Percentiles rank a stretch among this genome's conserved stretches.
Conservation (phyloP, 2,329 filamentous ascomycete species). For the Bipolaris gigantea region DNA sequence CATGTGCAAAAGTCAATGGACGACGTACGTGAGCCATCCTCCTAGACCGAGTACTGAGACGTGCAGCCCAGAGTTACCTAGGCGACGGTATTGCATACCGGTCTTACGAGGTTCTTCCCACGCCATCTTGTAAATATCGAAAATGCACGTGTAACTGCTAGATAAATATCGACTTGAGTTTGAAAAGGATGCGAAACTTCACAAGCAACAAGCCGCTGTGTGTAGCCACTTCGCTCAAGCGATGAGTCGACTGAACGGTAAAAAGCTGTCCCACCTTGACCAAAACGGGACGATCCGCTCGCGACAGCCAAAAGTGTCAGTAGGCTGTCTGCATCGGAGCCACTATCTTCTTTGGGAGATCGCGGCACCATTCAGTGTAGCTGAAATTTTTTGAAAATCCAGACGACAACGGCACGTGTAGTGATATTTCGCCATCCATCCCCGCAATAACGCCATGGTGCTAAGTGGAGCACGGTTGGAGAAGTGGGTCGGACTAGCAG, state of each 20-base stretch:
- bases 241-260: neutral
- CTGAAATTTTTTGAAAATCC: neutral
- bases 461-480: neutral
- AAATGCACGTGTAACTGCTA: neutral
- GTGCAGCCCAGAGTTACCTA: conserved; percentile 72
- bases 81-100: conserved; percentile 64
- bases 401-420: conserved; percentile 1
- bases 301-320: neutral
- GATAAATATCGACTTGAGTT: neutral
- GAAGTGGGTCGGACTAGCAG: conserved; percentile 9
- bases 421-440: conserved; percentile 11
- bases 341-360: neutral
- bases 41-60: conserved; percentile 72
- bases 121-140: conserved; percentile 19
- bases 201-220: neutral
- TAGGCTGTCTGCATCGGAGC: neutral
- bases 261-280: neutral
- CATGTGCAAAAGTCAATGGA: neutral
- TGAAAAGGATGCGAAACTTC: neutral
- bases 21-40: conserved; percentile 64
- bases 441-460: conserved; percentile 16
- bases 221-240: neutral
- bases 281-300: neutral
- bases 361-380: neutral
- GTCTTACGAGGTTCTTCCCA: conserved; percentile 38